Evolutionary conservation across 345 rosid genomes (phyloP), one percentile per base, ranked within the genome.

Genomic region (Camelina laxa): DNA sequence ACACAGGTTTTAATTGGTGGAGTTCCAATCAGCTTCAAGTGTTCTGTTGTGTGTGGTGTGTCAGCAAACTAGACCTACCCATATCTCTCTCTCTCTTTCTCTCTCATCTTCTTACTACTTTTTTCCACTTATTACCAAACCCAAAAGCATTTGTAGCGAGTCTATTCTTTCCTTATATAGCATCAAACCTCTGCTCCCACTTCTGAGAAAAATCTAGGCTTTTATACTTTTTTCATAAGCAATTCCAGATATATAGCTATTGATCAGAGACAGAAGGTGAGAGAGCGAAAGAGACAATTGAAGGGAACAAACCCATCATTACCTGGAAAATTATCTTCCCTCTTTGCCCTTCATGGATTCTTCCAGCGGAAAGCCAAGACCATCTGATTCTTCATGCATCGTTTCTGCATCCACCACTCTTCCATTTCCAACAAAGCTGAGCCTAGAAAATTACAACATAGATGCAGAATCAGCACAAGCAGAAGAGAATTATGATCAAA

Each of bases 261-360:
- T 50, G 50, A 4, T 38, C 51, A 1, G 42, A 39, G 42, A 39
- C 36, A 72, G 31, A 41, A 60, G 60, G 69, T 60, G 55, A 72
- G 55, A 72, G 68, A 50, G 59, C 17, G 17, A 55, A 19, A 74
- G 78, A 65, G 65, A 38, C 33, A 22, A 45, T 15, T 65, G 5
- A 67, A 35, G 38, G 24, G 65, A 65, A 31, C 48, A 59, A 64
- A 42, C 13, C 20, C 49, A 70, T 70, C 65, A 56, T 70, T 57
- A 74, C 66, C 77, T 73, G 65, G 12, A 63, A 42, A 55, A 27
- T 27, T 55, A 1, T 21, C 9, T 67, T 33, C 15, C 48, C 22
- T 33, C 14, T 53, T 75, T 36, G 30, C 58, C 67, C 44, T 54
- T 35, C 14, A 85, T 87, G 91, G 86, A 81, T 65, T 61, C 85